These are phyloP conservation scores for Melaleuca quinquenervia DNA, from an alignment of 345 rosid species.

Conservation along the genomic window DNA sequence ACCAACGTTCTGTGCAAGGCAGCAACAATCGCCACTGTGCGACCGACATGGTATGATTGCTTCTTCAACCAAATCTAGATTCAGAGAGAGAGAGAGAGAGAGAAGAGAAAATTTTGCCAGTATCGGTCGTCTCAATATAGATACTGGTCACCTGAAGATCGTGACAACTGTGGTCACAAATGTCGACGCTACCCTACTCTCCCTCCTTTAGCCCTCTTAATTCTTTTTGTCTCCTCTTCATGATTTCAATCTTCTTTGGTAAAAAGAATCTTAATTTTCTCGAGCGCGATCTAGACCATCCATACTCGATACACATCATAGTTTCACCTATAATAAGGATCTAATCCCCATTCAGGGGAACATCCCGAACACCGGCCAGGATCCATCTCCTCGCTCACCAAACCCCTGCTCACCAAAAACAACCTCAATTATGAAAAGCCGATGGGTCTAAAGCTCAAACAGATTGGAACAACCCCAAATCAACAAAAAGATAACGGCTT, in stretches of 20 bases:
- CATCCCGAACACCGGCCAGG: background rate
- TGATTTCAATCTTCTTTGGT: background rate
- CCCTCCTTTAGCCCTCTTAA: background rate
- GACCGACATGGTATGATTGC: background rate
- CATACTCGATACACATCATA: background rate
- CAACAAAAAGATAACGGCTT: background rate
- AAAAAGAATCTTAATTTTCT: background rate
- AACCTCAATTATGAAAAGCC: background rate
- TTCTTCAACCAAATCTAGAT: background rate
- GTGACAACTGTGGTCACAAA: fast-evolving
- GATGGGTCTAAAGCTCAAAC: background rate
- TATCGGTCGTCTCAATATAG: no score
- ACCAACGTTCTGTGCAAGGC: background rate
- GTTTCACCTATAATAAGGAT: background rate
- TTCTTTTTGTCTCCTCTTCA: background rate
- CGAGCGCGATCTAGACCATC: background rate
- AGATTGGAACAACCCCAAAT: background rate
- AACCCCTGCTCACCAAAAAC: background rate
- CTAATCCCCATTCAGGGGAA: background rate
- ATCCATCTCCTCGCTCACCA: background rate
- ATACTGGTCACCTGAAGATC: background rate
- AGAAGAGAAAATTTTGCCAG: no score
- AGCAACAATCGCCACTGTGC: background rate
- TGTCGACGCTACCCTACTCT: background rate
- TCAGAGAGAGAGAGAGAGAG: background rate